Base-by-base conservation (phyloP, 768 basidiomycete species). In the Phanerochaete carnosa region DNA sequence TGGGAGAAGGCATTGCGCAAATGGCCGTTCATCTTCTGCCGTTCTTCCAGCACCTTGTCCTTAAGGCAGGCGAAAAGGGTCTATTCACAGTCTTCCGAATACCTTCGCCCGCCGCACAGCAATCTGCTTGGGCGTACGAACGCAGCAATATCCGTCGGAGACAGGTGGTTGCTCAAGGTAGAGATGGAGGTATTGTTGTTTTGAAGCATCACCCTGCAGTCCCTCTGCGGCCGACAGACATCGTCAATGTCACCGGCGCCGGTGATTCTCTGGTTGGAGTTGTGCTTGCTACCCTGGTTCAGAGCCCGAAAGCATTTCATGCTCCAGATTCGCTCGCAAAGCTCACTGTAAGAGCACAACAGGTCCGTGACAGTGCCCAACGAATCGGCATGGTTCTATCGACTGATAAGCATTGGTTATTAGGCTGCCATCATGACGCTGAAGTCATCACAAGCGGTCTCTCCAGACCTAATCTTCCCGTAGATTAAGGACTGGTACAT, bases 181-280 rank as follows among this genome's bases (percentile, higher is more conserved):
- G 73, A 25, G 70, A 69, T 3, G 75, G 77, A 16, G 70, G 71
- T 8, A 81, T 81, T 3, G 69, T 93, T 8, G 79, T 91, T 6
- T 50, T 95, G 30, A 85, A 86, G 45, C 90, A 95, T 69, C 94
- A 89, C 70, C 84, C 91, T 12, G 79, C 92, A 16, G 73, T 82
- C 11, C 67, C 61, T 3, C 65, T 84, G 6, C 51, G 68, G 3
- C 33, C 64, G 5, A 69, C 71, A 16, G 66, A 70, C 26, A 66
- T 77, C 11, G 74, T 88, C 23, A 95, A 88, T 65, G 92, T 93
- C 9, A 98, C 95, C 0, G 96, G 96, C 1, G 95, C 92, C 0
- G 95, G 95, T 0, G 95, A 98, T 74, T 88, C 92, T 2, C 82
- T 97, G 26, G 94, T 92, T 1, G 95, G 95, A 6, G 84, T 89